Evolutionary conservation across 2,329 filamentous ascomycete species (phyloP), one percentile per base, ranked within the genome.

Genomic region (Diaporthe amygdali): DNA sequence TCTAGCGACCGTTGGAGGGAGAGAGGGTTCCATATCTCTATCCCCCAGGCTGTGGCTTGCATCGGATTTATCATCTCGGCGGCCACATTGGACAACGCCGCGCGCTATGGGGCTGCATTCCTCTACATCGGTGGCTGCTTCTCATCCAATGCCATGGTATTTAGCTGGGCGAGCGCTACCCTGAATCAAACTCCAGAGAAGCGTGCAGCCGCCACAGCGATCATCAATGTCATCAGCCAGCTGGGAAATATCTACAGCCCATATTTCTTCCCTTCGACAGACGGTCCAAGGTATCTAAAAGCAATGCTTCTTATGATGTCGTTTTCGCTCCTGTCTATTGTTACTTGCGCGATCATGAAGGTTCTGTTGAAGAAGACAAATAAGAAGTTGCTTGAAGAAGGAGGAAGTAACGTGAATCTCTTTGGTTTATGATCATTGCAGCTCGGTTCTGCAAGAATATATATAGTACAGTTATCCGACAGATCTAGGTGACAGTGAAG

Each of bases 121-220:
- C 73, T 81, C 9, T 82, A 81, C 15, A 77, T 80, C 2, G 77
- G 75, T 9, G 81, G 80, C 2, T 79, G 81, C 4, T 81, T 80
- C 30, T 77, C 79, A 1, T 83, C 84, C 39, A 85, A 84, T 74
- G 80, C 79, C 0, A 78, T 84, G 73, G 82, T 84, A 20, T 76
- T 84, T 1, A 82, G 82, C 15, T 85, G 83, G 83, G 82, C 83
- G 0, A 79, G 77, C 0, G 77, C 78, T 0, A 84, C 82, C 0
- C 80, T 83, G 6, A 82, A 81, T 0, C 82, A 84, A 25, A 84
- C 82, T 0, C 80, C 80, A 0, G 83, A 85, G 76, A 84, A 85
- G 76, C 84, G 84, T 69, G 82, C 84, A 0, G 79, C 81, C 10
- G 49, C 47, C 15, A 27, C 30, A 9, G 64, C 64, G 15, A 82